Base-by-base conservation (phyloP, 345 rosid species). In the Gossypium bickii region DNA sequence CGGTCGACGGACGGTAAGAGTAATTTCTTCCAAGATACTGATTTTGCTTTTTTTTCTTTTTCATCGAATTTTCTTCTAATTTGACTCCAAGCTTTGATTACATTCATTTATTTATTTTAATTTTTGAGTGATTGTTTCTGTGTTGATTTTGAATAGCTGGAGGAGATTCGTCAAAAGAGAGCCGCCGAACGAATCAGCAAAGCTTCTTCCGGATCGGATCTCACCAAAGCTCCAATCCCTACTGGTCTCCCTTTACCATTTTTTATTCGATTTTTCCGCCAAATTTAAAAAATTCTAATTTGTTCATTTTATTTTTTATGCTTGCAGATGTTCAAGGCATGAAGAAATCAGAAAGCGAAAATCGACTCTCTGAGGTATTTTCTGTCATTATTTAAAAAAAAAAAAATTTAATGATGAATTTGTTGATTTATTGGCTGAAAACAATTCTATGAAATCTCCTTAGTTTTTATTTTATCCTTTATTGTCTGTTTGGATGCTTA, bases 81-180 rank as follows among this genome's bases (percentile, higher is more conserved):
- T 49, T 70, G 6, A 74, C 63, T 73, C 62, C 44, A 18, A 11
- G 45, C 11, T 66, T 51, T 43, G 16, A 3, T 10, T 18, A 55
- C 45, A 24, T 48, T 24, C 48, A 59, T n/a, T 45, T 62, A 44
- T n/a, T 41, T 57, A 57, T 8, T 76, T 5, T 29, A 55, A 13
- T 25, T 20, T 60, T 27, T 41, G 45, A 25, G 25, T 55, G 11
- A 25, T 69, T 72, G 73, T 0, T 62, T 49, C 61, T 49, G 22
- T 72, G 52, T 18, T 81, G 75, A 57, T 29, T 63, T 75, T 44
- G 58, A 61, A 65, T 80, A 95, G 99, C 66, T 95, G 86, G 91
- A 95, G 77, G 99, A 95, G 80, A 95, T 95, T 81, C 97, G 96
- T 65, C 96, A 87, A 78, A 95, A 95, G 72, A 85, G 97, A 87